A percentile compares a stretch with the other conserved stretches of the same genome.
phyloP scores from a whole-genome alignment of 2,329 filamentous ascomycete species.

The Ophiostoma ulmi region DNA sequence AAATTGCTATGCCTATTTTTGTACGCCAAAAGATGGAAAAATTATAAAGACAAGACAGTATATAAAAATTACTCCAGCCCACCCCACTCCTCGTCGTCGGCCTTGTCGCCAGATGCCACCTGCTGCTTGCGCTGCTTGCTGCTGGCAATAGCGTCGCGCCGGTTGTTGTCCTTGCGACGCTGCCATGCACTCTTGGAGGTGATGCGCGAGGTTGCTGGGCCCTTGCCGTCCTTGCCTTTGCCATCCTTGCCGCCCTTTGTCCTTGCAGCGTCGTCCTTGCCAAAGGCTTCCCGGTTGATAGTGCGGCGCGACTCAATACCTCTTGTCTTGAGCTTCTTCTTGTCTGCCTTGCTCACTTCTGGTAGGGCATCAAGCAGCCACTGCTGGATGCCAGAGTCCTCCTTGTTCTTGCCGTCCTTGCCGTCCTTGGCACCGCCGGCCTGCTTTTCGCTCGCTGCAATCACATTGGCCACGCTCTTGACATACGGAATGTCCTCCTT shows the following conservation, averaged over 20 bases:
- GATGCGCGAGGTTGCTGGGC: conserved; percentile 51
- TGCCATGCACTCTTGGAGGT: conserved; percentile 78
- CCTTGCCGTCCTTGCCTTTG: conserved; percentile 16
- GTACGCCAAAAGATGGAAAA: conserved; percentile 11
- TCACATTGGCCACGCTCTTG: conserved; percentile 89
- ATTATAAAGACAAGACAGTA: neutral
- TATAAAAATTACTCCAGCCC: conserved; percentile 30
- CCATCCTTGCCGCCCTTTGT: neutral
- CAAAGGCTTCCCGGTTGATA: neutral
- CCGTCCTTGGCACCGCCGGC: conserved; percentile 35
- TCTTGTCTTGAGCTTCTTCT: conserved; percentile 72
- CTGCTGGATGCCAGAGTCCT: conserved; percentile 52
- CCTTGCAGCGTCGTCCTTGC: conserved; percentile 14
- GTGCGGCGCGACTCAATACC: conserved; percentile 68
- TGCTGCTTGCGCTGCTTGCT: conserved; percentile 52
- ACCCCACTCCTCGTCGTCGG: conserved; percentile 30
- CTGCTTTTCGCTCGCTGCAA: conserved; percentile 74
- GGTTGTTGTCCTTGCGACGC: conserved; percentile 62
- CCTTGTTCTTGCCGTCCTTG: conserved; percentile 3
- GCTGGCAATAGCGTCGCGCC: conserved; percentile 55
- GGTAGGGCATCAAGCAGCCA: conserved; percentile 89
- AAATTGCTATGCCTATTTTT: conserved; percentile 10
- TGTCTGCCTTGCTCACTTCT: conserved; percentile 74
- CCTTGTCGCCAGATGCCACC: conserved; percentile 27
- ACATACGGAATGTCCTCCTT: conserved; percentile 88